Conservation (phyloP, 2,329 filamentous ascomycete genomes). For the Clathrospora elynae region DNA sequence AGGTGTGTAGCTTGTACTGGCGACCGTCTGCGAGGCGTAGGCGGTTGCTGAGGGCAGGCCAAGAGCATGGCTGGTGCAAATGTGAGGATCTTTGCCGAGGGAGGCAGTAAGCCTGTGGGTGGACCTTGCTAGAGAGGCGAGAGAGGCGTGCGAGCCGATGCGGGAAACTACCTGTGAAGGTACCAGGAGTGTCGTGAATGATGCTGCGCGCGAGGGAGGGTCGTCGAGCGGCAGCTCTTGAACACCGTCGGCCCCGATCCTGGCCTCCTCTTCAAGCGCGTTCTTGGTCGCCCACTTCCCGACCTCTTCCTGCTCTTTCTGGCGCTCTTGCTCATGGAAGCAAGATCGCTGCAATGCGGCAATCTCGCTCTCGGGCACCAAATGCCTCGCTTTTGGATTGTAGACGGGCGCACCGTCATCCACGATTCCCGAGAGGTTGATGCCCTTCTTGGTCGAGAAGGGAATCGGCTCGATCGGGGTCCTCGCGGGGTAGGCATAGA, state of each 20-base stretch:
- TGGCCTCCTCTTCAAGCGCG: conserved; percentile 2
- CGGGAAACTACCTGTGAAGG: conserved; percentile 4
- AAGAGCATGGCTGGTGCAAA: conserved; percentile 1
- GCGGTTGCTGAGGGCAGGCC: conserved; percentile 1
- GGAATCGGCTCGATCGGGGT: conserved; percentile 30
- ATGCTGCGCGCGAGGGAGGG: not conserved
- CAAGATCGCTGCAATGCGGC: conserved; percentile 18
- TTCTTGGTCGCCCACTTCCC: conserved; percentile 2
- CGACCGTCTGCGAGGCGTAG: not conserved
- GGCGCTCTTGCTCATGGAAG: conserved; percentile 6
- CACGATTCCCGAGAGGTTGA: conserved; percentile 20
- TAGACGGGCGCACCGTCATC: conserved; percentile 18
- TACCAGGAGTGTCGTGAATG: not conserved
- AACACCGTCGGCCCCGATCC: too few species aligned
- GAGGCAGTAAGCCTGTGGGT: not conserved
- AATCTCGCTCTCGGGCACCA: conserved; percentile 17
- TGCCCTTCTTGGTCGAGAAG: conserved; percentile 26
- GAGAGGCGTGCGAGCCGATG: not conserved
- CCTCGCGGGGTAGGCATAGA: conserved; percentile 25
- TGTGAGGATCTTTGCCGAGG: not conserved
- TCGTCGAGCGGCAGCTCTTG: not conserved
- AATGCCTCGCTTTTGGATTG: not conserved
- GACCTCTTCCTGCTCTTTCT: conserved; percentile 10
- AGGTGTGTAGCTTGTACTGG: conserved; percentile 21
- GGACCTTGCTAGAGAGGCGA: not conserved